Base-by-base conservation (phyloP, 352 stramenopile genomes). In the Globisporangium takayamanum region DNA sequence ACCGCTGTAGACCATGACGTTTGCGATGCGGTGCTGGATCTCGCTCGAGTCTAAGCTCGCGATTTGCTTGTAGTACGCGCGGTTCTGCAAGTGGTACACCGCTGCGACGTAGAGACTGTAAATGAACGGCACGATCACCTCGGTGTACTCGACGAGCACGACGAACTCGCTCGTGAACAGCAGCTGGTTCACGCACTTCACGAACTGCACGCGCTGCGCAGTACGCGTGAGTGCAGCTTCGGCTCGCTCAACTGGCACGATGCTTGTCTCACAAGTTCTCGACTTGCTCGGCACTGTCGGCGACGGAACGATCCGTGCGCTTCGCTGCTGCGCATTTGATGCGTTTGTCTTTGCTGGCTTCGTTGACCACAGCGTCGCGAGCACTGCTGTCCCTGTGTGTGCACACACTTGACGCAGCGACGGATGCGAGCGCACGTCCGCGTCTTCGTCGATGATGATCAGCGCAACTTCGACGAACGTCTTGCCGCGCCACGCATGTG, bases 1-100 rank as follows among this genome's bases (percentile, higher is more conserved):
- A 8, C 51, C 48, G 12, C 49, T 55, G 54, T 79, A 80, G 0
- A 72, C 30, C 18, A 74, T 33, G 30, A 81, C 64, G 39, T 68
- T 72, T 0, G 6, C 4, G 2, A 67, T 37, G 3, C 18, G 30
- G 41, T 18, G 18, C 10, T 26, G 16, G 25, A 57, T 3, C 12
- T 20, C 16, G 4, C 0, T 7, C 10, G 11, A 15, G 15, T 62
- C 47, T 16, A 49, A 18, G 25, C 22, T 26, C 26, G 28, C 16
- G 25, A 60, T 14, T 33, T 60, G 42, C 16, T 18, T 20, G 44
- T 60, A 53, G 46, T 50, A 59, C 25, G 53, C 53, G 25, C 53
- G 53, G 25, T 59, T 59, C 6, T 41, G 12, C 2, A 59, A 41
- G 25, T 59, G 28, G 39, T 22, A 59, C 15, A 51, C 33, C 3